Evolutionary conservation across 768 basidiomycete species (phyloP).

Genomic region (Amanita exitialis): DNA sequence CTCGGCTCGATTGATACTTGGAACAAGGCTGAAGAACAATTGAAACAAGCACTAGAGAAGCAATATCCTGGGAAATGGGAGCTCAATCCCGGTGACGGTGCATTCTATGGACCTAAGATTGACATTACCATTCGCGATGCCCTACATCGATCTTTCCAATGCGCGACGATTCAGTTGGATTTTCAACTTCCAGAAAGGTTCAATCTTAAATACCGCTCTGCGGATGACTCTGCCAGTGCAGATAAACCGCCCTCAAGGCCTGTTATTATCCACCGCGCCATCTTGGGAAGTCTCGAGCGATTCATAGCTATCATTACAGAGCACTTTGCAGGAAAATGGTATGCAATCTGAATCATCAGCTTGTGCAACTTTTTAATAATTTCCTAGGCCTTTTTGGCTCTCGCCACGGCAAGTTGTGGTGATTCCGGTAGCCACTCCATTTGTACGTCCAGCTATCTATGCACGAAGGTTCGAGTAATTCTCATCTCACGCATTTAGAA

Average conservation of each 20-base stretch:
- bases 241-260: constrained; percentile 60
- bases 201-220: constrained; percentile 83
- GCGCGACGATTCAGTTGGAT: constrained; percentile 97
- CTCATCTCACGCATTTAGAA: constrained; percentile 36
- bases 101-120: constrained; percentile 99
- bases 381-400: constrained; percentile 89
- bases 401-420: constrained; percentile 94
- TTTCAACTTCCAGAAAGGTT: constrained; percentile 97
- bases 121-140: constrained; percentile 96
- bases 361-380: not conserved
- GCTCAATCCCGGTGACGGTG: constrained; percentile 92
- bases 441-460: constrained; percentile 40
- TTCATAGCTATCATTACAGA: constrained; percentile 98
- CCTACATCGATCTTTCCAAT: constrained; percentile 88
- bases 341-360: constrained; percentile 14
- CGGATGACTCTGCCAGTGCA: constrained; percentile 54
- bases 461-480: constrained; percentile 9
- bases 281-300: constrained; percentile 86
- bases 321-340: constrained; percentile 98
- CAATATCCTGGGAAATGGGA: constrained; percentile 86
- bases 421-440: constrained; percentile 86
- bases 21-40: constrained; percentile 87
- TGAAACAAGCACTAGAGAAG: constrained; percentile 74
- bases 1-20: constrained; percentile 86
- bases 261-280: constrained; percentile 97